These are phyloP conservation scores for Halenospora varia DNA, from an alignment of 495 filamentous ascomycete species.

Conservation along the genomic window DNA sequence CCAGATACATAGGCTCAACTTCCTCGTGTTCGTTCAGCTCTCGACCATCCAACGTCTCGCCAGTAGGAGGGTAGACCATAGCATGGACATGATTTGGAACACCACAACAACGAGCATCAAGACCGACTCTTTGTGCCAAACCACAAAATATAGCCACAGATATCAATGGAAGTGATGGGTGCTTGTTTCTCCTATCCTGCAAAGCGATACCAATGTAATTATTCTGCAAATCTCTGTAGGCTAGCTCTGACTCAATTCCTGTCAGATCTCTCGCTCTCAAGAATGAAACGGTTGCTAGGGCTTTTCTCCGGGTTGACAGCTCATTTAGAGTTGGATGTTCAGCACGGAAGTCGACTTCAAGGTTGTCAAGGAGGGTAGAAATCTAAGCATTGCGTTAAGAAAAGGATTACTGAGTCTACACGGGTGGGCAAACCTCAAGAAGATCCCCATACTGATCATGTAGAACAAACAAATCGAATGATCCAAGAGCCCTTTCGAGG, in stretches of 20 bases:
- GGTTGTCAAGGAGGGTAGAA: slow-evolving; percentile 53
- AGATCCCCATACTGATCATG: slow-evolving; percentile 66
- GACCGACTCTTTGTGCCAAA: slow-evolving; percentile 49
- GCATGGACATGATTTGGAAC: slow-evolving; percentile 80
- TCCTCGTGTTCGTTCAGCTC: slow-evolving; percentile 17
- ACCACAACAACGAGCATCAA: slow-evolving; percentile 68
- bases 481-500: slow-evolving; percentile 71
- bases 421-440: slow-evolving; percentile 52
- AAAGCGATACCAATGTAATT: slow-evolving; percentile 78
- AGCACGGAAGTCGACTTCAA: slow-evolving; percentile 49
- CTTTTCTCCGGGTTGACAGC: slow-evolving; percentile 58
- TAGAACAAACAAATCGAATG: slow-evolving; percentile 85
- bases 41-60: slow-evolving; percentile 59
- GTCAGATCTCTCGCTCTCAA: slow-evolving; percentile 61
- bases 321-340: slow-evolving; percentile 45
- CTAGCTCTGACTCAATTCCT: slow-evolving; percentile 56
- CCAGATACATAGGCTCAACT: slow-evolving; percentile 68
- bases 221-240: slow-evolving; percentile 77
- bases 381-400: slow-evolving; percentile 41
- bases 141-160: slow-evolving; percentile 55
- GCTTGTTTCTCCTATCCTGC: slow-evolving; percentile 57
- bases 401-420: slow-evolving; percentile 13
- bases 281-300: slow-evolving; percentile 61
- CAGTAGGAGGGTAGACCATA: slow-evolving; percentile 55
- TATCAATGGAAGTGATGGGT: slow-evolving; percentile 74